These are phyloP conservation scores for Xylaria sp. DNA, from an alignment of 2,329 filamentous ascomycete genomes.

Conservation along the genomic window DNA sequence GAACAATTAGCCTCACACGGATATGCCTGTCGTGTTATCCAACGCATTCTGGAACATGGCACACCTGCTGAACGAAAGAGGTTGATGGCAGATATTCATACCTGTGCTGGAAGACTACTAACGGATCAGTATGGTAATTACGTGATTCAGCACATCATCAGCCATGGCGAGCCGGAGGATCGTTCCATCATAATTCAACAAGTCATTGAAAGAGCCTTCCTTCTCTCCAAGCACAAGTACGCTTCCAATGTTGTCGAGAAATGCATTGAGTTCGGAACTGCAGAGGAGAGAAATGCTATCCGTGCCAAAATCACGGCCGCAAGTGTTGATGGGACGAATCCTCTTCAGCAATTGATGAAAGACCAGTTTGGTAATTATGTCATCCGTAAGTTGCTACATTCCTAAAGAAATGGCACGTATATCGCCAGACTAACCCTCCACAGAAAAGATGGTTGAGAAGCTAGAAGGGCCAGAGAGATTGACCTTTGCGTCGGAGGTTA, in stretches of 20 bases:
- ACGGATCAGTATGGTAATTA: slow-evolving; percentile 95
- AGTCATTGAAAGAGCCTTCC: slow-evolving; percentile 77
- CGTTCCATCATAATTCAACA: slow-evolving; percentile 76
- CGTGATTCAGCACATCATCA: slow-evolving; percentile 91
- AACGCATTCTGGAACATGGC: slow-evolving; percentile 88
- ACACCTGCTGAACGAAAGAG: slow-evolving; percentile 75
- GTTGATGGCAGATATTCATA: slow-evolving; percentile 83
- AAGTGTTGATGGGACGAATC: slow-evolving; percentile 72
- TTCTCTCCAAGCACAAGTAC: slow-evolving; percentile 92
- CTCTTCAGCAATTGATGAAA: slow-evolving; percentile 82
- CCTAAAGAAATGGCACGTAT: background rate
- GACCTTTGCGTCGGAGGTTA: slow-evolving; percentile 66
- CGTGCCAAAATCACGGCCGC: slow-evolving; percentile 69
- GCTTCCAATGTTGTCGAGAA: slow-evolving; percentile 98
- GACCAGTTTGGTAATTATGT: slow-evolving; percentile 97
- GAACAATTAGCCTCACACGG: slow-evolving; percentile 78
- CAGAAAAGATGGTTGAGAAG: slow-evolving; percentile 81
- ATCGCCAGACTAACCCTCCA: slow-evolving; percentile 44
- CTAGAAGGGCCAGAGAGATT: slow-evolving; percentile 70
- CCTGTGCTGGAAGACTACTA: slow-evolving; percentile 76
- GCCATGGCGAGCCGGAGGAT: slow-evolving; percentile 79
- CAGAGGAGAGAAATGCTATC: slow-evolving; percentile 76
- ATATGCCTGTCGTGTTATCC: slow-evolving; percentile 92
- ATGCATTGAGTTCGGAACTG: slow-evolving; percentile 79
- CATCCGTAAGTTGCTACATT: slow-evolving; percentile 76